Conservation (phyloP, 2,329 filamentous ascomycete species). For the Dothiorella sarmentorum region DNA sequence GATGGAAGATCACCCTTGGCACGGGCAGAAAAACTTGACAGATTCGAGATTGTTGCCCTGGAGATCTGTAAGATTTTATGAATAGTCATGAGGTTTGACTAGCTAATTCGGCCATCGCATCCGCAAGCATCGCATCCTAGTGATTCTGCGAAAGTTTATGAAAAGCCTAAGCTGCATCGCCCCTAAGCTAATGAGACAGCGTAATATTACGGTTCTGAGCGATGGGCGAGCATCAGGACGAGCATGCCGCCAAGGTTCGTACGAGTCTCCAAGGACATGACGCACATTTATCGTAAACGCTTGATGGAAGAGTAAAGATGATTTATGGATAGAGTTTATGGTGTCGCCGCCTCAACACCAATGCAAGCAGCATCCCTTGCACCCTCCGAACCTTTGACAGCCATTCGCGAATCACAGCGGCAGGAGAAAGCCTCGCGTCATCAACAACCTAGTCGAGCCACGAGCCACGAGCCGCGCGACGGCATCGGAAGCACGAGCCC, state of each 20-base stretch:
- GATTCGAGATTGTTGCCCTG: too few relatives aligned
- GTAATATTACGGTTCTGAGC: background rate
- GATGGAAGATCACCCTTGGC: too few relatives aligned
- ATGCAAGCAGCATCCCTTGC: slow-evolving; percentile 3
- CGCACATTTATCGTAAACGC: background rate
- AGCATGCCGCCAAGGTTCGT: background rate
- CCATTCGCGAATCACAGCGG: background rate
- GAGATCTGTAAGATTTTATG: background rate
- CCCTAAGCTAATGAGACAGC: background rate
- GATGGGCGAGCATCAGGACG: background rate
- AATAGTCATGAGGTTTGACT: background rate
- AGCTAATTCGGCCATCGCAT: background rate
- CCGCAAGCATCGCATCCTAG: too few relatives aligned
- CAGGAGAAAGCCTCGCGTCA: background rate
- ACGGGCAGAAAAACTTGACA: slow-evolving; percentile 7
- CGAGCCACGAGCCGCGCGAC: slow-evolving; percentile 2
- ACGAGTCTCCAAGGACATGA: background rate
- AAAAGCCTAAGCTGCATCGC: too few relatives aligned
- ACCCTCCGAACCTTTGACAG: background rate
- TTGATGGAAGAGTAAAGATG: background rate
- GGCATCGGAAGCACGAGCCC: background rate
- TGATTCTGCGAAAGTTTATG: too few relatives aligned
- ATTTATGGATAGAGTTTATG: background rate
- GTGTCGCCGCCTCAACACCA: background rate
- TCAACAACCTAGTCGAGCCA: slow-evolving; percentile 11